Conservation (phyloP, 192 early-diverging fungal species). For the Paraglomus brasilianum region DNA sequence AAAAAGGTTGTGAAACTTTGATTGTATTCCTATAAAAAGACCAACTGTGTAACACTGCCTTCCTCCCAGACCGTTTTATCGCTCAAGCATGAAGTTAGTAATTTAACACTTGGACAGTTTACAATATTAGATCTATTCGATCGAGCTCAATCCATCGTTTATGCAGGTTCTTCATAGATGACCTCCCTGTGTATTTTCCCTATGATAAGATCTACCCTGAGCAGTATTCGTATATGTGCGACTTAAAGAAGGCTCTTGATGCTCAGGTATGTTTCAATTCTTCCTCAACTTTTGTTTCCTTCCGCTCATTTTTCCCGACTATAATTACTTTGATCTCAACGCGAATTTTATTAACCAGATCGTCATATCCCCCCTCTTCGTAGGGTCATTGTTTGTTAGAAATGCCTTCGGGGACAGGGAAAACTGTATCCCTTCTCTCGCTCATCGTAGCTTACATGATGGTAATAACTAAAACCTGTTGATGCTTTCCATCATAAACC, state of each 20-base stretch:
- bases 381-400: slow-evolving; percentile 96
- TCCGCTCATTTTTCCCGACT: not conserved
- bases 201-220: slow-evolving; percentile 99
- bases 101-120: too few species aligned
- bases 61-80: too few species aligned
- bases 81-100: too few species aligned
- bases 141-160: too few species aligned
- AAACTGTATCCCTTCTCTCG: slow-evolving; percentile 93
- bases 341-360: not conserved
- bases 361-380: not conserved
- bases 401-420: slow-evolving; percentile 99
- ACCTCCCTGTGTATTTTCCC: slow-evolving; percentile 93
- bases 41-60: too few species aligned
- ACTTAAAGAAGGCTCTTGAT: slow-evolving; percentile 91
- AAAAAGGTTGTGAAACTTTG: too few species aligned
- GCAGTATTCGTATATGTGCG: slow-evolving; percentile 98
- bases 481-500: not conserved
- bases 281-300: slow-evolving; percentile 3
- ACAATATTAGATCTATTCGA: too few species aligned
- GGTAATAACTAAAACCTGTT: slow-evolving; percentile 43
- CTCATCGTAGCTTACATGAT: slow-evolving; percentile 95
- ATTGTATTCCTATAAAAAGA: too few species aligned
- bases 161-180: slow-evolving; percentile 75
- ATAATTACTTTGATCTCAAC: not conserved
- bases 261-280: slow-evolving; percentile 54